Evolutionary conservation across 495 filamentous ascomycete genomes (phyloP), one percentile per base, ranked within the genome.

Genomic region (Daldinia decipiens): DNA sequence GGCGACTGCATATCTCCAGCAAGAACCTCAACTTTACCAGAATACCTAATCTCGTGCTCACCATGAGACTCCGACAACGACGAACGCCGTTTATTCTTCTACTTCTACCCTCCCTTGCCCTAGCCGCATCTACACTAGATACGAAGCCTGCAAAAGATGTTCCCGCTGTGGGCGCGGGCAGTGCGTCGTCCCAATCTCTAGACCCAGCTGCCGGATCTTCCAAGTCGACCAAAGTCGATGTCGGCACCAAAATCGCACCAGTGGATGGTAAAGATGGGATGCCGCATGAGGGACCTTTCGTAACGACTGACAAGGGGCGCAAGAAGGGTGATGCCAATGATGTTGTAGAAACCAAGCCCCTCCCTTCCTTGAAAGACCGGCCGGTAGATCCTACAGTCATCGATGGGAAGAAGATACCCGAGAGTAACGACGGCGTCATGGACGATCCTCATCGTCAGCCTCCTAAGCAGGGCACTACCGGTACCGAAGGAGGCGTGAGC

Each of bases 211-310:
- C 76, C 45, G 40, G 74, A 15, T 65, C 70, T 15, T 39, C 67
- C 21, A 78, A 65, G 32, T 79, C 79, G 69, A 68, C 72, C 55
- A 81, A 81, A 39, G 78, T 78, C 57, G 82, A 81, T 5, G 66
- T 83, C 68, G 92, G 92, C 54, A 94, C 92, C 65, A 93, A 92
- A 81, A 89, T 95, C 83, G 93, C 93, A 68, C 95, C 96, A 1
- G 91, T 98, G 5, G 95, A 99, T 77, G 96, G 95, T 36, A 91
- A 93, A 69, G 95, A 99, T 85, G 95, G 95, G 27, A 94, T 93
- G 83, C 95, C 95, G 34, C 95, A 99, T 77, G 88, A 88, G 26
- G 95, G 95, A 8, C 95, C 96, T 2, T 94, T 92, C 79, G 91
- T 95, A 56, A 90, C 91, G 70, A 88, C 90, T 21, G 88, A 78